A percentile compares a stretch with the other conserved stretches of the same genome.
Evolutionary conservation across 768 basidiomycete species (phyloP).

Genomic region (Serendipita sp.): DNA sequence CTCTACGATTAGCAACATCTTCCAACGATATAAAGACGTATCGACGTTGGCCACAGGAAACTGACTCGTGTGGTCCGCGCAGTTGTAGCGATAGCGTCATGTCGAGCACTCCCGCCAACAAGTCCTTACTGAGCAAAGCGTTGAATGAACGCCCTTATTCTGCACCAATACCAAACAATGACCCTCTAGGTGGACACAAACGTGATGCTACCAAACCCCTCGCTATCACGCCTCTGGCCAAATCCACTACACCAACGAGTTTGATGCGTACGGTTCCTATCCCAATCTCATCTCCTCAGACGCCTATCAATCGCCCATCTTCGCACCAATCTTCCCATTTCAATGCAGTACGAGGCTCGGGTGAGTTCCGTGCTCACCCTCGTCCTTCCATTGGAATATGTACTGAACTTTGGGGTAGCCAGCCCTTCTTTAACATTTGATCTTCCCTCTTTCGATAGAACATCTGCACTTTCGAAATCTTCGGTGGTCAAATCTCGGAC

Average conservation of each 20-base stretch:
- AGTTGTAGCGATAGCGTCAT: too few relatives aligned
- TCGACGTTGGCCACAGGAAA: too few relatives aligned
- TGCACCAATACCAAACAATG: not conserved
- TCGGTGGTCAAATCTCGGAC: constrained; percentile 61
- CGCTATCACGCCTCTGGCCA: not conserved
- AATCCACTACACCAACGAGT: not conserved
- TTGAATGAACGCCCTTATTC: not conserved
- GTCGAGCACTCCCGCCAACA: not conserved
- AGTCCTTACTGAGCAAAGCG: not conserved
- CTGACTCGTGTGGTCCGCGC: too few relatives aligned
- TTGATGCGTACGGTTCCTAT: not conserved
- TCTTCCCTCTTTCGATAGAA: not conserved
- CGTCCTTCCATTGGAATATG: not conserved
- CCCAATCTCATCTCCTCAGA: not conserved
- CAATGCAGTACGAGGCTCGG: not conserved
- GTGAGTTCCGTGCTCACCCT: not conserved
- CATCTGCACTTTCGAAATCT: not conserved
- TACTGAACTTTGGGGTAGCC: not conserved
- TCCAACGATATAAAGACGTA: too few relatives aligned
- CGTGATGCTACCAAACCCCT: not conserved
- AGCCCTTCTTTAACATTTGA: not conserved
- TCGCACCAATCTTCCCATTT: not conserved
- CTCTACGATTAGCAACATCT: too few relatives aligned
- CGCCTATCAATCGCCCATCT: not conserved
- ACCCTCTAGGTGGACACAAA: not conserved